Conservation (phyloP, 441 rosid species). For the Pelargonium hybrid region DNA sequence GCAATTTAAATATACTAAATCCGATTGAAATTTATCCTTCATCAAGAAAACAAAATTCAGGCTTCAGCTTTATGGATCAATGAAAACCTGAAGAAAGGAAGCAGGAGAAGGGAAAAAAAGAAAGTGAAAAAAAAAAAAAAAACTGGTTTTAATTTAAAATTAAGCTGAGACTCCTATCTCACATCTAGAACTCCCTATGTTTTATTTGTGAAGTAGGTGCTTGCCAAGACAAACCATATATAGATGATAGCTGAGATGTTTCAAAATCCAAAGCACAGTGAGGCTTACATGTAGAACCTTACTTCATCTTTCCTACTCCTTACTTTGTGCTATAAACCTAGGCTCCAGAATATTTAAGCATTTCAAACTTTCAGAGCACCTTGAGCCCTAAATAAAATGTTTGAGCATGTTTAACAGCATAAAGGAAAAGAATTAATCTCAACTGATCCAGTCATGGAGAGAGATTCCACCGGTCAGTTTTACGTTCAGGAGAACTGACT, state of each 20-base stretch:
- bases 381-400: too few species aligned
- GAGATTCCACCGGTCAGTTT: too few species aligned
- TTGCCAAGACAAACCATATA: background rate
- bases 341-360: too few species aligned
- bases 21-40: background rate
- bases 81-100: background rate
- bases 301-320: background rate
- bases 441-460: too few species aligned
- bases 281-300: background rate
- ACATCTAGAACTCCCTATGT: background rate
- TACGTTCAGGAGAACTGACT: too few species aligned
- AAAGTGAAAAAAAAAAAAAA: background rate
- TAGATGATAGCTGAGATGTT: background rate
- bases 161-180: background rate
- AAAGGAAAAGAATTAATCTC: too few species aligned
- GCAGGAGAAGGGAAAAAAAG: background rate
- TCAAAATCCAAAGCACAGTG: background rate
- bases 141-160: slow-evolving; percentile 5
- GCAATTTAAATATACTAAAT: background rate
- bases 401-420: too few species aligned
- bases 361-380: too few species aligned
- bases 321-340: too few species aligned
- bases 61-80: background rate
- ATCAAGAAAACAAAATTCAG: background rate
- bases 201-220: background rate